A percentile compares a stretch with the other conserved stretches of the same genome.
phyloP scores from a whole-genome alignment of 169 alveolate genomes.

The Cryptosporidium baileyi region DNA sequence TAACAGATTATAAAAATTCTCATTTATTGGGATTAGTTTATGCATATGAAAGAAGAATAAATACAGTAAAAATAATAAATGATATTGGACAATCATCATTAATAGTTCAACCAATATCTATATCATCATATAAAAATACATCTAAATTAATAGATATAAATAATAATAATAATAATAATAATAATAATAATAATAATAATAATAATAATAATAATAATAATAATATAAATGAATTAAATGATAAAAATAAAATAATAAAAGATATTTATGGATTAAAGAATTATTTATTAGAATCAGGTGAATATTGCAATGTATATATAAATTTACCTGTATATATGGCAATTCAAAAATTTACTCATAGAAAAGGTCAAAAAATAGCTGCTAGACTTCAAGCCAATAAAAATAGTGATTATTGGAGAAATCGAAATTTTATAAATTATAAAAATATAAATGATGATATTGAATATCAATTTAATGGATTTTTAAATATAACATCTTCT shows the following conservation, averaged over 20 bases:
- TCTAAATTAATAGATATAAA: neutral
- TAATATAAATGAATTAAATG: neutral
- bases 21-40: conserved; percentile 35
- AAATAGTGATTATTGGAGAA: conserved; percentile 22
- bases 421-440: neutral
- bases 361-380: conserved; percentile 67
- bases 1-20: conserved; percentile 21
- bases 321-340: conserved; percentile 64
- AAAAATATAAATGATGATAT: neutral
- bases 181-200: neutral
- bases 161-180: neutral
- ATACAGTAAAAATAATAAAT: conserved; percentile 18
- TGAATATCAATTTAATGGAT: conserved; percentile 14
- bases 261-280: neutral
- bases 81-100: conserved; percentile 56
- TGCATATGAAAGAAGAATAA: conserved; percentile 49
- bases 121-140: neutral
- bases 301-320: conserved; percentile 30
- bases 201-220: neutral
- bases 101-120: conserved; percentile 29
- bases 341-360: conserved; percentile 54
- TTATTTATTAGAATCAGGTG: neutral
- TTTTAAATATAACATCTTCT: conserved; percentile 11
- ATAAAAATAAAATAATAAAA: neutral
- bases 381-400: conserved; percentile 54